phyloP scores from a whole-genome alignment of 352 stramenopile species.

The Albugo candida region DNA sequence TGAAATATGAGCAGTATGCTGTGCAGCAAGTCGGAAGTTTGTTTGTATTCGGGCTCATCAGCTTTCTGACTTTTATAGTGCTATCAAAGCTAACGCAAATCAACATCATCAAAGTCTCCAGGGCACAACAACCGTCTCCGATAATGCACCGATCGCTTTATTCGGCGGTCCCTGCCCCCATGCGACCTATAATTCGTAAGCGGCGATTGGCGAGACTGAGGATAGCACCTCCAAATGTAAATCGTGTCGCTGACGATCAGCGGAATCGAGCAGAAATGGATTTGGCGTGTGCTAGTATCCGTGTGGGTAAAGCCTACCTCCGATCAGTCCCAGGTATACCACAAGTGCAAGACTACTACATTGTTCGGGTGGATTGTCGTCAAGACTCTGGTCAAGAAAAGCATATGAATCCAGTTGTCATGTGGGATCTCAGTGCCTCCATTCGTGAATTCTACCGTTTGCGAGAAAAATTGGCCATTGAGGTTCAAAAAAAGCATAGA shows the following conservation, averaged over 20 bases:
- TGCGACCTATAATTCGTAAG: not conserved
- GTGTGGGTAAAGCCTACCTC: slow-evolving; percentile 57
- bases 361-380: slow-evolving; percentile 50
- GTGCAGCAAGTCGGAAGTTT: too few relatives aligned
- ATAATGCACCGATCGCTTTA: too few relatives aligned
- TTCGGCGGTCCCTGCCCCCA: too few relatives aligned
- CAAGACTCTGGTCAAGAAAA: slow-evolving; percentile 18
- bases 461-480: slow-evolving; percentile 39
- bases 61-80: too few relatives aligned
- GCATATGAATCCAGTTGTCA: slow-evolving; percentile 68
- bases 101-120: too few relatives aligned
- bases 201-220: slow-evolving; percentile 24
- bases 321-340: slow-evolving; percentile 14
- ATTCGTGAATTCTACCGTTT: slow-evolving; percentile 63
- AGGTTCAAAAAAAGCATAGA: slow-evolving; percentile 28
- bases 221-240: slow-evolving; percentile 20
- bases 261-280: slow-evolving; percentile 32
- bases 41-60: too few relatives aligned
- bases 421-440: slow-evolving; percentile 66
- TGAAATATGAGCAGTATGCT: too few relatives aligned
- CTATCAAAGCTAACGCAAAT: too few relatives aligned
- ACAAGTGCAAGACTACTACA: slow-evolving; percentile 41
- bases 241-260: slow-evolving; percentile 28
- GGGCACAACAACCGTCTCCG: too few relatives aligned
- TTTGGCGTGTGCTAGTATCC: slow-evolving; percentile 31